phyloP scores from a whole-genome alignment of 768 basidiomycete genomes.

The Gyrodon lividus region DNA sequence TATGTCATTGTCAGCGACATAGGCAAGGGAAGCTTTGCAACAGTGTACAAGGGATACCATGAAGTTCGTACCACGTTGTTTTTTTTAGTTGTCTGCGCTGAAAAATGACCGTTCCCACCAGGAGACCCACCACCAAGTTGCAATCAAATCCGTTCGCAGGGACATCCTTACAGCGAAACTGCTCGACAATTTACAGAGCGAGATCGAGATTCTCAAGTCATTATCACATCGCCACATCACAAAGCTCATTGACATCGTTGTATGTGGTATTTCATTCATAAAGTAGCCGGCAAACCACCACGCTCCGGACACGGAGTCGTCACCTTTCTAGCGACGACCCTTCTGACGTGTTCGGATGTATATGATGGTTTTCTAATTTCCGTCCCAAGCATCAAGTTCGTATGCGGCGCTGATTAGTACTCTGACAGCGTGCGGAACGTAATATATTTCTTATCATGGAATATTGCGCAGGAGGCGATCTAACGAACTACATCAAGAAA shows the following conservation, averaged over 20 bases:
- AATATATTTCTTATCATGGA: constrained; percentile 97
- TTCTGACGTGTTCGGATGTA: background rate
- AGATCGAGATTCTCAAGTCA: constrained; percentile 95
- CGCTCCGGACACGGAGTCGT: background rate
- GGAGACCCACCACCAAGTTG: constrained; percentile 78
- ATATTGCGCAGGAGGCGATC: constrained; percentile 93
- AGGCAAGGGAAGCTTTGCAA: constrained; percentile 93
- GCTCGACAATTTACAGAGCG: constrained; percentile 96
- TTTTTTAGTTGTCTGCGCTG: background rate
- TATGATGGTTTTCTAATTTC: background rate
- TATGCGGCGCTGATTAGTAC: constrained; percentile 8
- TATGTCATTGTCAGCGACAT: constrained; percentile 77
- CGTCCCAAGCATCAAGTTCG: background rate
- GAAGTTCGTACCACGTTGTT: constrained; percentile 51
- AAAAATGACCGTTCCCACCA: constrained; percentile 29
- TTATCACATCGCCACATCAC: constrained; percentile 94
- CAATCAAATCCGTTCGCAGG: constrained; percentile 92
- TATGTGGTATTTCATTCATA: constrained; percentile 36
- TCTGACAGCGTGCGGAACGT: constrained; percentile 61
- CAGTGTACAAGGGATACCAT: constrained; percentile 92
- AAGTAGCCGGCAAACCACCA: background rate
- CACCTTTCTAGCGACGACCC: background rate
- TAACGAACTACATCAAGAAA: constrained; percentile 96
- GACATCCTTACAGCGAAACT: constrained; percentile 88
- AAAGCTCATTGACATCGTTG: constrained; percentile 88